Base-by-base conservation (phyloP, 345 rosid genomes). In the Dipteronia sinensis region DNA sequence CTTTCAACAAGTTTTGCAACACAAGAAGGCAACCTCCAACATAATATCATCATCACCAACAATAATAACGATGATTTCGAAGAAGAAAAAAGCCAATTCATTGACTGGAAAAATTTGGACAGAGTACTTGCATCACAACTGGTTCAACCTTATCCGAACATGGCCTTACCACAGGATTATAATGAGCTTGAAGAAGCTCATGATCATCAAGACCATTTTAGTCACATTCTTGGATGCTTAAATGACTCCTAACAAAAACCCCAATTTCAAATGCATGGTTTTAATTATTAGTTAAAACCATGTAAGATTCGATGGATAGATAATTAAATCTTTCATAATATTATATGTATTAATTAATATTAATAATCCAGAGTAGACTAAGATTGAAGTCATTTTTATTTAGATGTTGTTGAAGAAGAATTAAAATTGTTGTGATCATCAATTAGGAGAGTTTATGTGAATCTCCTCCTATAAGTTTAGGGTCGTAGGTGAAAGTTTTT, bases 21-120 rank as follows among this genome's bases (percentile, higher is more conserved):
- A 42, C 74, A 63, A 71, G 81, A 78, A 71, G 34, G 22, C 16
- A 20, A 53, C n/a, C 76, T 73, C n/a, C 75, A 71, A 0, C n/a
- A 38, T 5, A n/a, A 34, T 2, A 46, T 65, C 15, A 58, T 34
- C n/a, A 29, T 49, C 51, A 7, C 17, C 47, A 51, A 11, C n/a
- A 20, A 38, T 25, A 79, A 71, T 75, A 34, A 34, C 38, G 86
- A 85, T 58, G 85, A 86, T 67, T 85, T 67, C 47, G 90, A 90
- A 16, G 89, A 86, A 76, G 91, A 88, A 42, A 81, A 82, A 46
- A 79, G 83, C 80, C 63, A 82, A 71, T 72, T 34, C 62, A 83
- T 87, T 46, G 94, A 91, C 49, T 93, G 97, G 95, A 90, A 88
- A 74, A 87, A 74, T 77, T 73, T 94, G 80, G 97, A 92, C 74